These are phyloP conservation scores for Parachaetomium inaequale DNA, from an alignment of 495 filamentous ascomycete species.

Conservation along the genomic window DNA sequence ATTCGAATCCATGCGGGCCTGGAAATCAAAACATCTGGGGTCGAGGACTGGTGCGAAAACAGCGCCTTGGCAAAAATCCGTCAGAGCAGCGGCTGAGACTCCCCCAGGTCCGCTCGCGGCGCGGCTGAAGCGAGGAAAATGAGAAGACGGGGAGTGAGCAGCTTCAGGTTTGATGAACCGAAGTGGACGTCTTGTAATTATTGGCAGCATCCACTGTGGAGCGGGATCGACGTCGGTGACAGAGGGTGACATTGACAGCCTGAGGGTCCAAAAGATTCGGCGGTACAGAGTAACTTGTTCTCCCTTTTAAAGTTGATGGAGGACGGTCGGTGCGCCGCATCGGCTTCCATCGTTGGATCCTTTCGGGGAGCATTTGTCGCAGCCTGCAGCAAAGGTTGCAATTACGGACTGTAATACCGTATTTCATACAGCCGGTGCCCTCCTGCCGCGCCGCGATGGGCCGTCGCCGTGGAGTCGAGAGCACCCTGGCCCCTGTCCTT, in stretches of 20 bases:
- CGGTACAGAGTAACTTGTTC: too few relatives aligned
- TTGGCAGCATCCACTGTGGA: background rate
- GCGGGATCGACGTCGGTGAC: background rate
- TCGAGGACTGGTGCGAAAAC: background rate
- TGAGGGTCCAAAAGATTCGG: too few relatives aligned
- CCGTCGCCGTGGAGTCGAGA: background rate
- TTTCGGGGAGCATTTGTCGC: background rate
- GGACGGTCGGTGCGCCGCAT: background rate
- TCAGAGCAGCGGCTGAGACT: background rate
- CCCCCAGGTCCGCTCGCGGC: background rate
- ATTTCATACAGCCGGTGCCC: background rate
- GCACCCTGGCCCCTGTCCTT: conserved; percentile 2
- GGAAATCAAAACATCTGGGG: background rate
- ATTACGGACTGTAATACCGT: background rate
- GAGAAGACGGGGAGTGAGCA: background rate
- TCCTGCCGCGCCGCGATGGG: too few relatives aligned
- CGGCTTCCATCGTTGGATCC: background rate
- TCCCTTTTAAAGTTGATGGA: background rate
- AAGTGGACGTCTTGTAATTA: background rate
- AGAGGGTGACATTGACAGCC: background rate
- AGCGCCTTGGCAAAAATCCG: conserved; percentile 3
- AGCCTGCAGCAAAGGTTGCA: background rate
- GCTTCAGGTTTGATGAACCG: background rate
- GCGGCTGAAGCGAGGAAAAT: background rate
- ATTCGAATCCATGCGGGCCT: background rate